Percentiles rank a stretch among this genome's conserved stretches.
These are phyloP conservation scores for Pseudocercospora macadamiae DNA, from an alignment of 2,329 filamentous ascomycete genomes.

Conservation along the genomic window DNA sequence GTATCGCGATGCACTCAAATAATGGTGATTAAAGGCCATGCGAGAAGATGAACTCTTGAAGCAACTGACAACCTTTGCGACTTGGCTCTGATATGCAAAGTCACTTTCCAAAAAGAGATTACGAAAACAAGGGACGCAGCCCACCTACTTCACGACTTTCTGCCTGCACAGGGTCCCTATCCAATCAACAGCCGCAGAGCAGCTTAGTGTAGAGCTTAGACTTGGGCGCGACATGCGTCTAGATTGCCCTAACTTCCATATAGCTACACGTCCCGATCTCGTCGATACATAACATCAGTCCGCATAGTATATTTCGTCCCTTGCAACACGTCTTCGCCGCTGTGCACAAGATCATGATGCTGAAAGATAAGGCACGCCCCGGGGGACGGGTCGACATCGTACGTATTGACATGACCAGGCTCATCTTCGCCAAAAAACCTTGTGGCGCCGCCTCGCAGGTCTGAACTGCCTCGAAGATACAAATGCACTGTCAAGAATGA, in stretches of 20 bases:
- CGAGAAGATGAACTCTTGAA: too few species aligned
- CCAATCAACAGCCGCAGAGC: not conserved
- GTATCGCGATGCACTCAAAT: too few species aligned
- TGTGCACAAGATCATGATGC: slow-evolving; percentile 54
- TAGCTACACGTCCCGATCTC: not conserved
- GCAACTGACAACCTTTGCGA: too few species aligned
- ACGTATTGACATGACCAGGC: slow-evolving; percentile 30
- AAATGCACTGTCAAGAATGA: slow-evolving; percentile 59
- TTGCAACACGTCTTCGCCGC: slow-evolving; percentile 55
- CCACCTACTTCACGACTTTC: too few species aligned
- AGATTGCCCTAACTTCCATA: not conserved
- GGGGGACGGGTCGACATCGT: slow-evolving; percentile 48
- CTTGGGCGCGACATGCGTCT: slow-evolving; percentile 1
- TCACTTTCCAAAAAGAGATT: too few species aligned
- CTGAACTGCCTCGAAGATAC: slow-evolving; percentile 38
- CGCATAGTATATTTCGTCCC: slow-evolving; percentile 58
- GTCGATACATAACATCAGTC: slow-evolving; percentile 56
- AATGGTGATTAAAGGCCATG: too few species aligned
- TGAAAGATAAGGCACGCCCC: slow-evolving; percentile 60
- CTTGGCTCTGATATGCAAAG: too few species aligned
- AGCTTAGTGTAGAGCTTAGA: not conserved
- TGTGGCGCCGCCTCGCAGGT: slow-evolving; percentile 56
- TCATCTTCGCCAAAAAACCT: slow-evolving; percentile 43
- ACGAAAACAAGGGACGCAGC: too few species aligned
- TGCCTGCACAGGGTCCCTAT: too few species aligned